Base-by-base conservation (phyloP, 257 asterid genomes). In the Lycium barbarum region DNA sequence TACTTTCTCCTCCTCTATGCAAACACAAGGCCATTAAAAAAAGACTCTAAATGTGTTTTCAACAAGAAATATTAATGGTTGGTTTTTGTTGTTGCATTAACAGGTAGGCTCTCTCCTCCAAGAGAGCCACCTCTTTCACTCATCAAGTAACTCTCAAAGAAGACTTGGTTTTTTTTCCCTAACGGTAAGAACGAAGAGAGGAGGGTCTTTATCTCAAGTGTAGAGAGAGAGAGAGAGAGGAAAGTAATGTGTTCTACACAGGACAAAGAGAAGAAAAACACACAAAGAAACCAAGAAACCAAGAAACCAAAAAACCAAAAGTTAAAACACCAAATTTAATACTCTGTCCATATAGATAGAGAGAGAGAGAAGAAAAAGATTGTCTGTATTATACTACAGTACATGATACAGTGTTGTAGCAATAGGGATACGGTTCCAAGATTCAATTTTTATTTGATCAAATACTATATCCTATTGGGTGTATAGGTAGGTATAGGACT, bases 81-180 rank as follows among this genome's bases (percentile, higher is more conserved):
- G 87, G 71, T 83, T 63, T 58, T 67, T 65, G 59, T 35, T 54
- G 84, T 83, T 93, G 95, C 95, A 92, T 93, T 91, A 84, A 92
- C 91, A 87, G 93, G 97, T 61, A 91, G 97, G 95, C 97, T 91
- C 98, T 92, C 98, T 90, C 88, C 90, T 79, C 93, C 88, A 91
- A 87, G 98, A 93, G 99, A 95, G 98, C 98, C 98, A 74, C 91
- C 97, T 91, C 94, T 88, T 86, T 94, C 97, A 88, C 88, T 91
- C 98, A 93, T 93, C 93, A 87, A 26, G 33, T 26, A 26, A 26
- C 33, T 26, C 33, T 26, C 33, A 26, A 26, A 26, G 33, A 26
- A 26, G 33, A 26, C 33, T 26, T 26, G 0, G 33, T 26, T 26
- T 26, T 26, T 26, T 26, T 26, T 26, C 33, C 33, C 33, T 26